A percentile compares a stretch with the other conserved stretches of the same genome.
phyloP scores from a whole-genome alignment of 495 filamentous ascomycete genomes.

The Delitschia confertaspora region DNA sequence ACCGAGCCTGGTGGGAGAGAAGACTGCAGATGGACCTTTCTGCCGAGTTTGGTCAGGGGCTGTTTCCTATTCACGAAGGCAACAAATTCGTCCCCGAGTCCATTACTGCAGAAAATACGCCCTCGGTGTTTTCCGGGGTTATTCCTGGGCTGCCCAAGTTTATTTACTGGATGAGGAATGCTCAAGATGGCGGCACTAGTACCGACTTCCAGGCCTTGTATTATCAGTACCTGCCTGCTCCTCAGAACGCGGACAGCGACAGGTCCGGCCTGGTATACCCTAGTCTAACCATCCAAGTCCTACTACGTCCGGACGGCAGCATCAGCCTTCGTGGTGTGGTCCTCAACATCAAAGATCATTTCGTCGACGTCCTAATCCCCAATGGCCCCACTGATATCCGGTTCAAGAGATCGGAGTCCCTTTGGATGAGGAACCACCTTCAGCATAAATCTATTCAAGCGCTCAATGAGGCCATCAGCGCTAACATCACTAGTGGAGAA shows the following conservation, averaged over 20 bases:
- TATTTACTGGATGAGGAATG: not conserved
- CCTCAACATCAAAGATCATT: constrained; percentile 1
- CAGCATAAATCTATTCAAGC: not conserved
- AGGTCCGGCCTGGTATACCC: constrained; percentile 1
- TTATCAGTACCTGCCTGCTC: constrained; percentile 8
- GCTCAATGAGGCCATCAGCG: constrained; percentile 1
- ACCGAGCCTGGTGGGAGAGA: not conserved
- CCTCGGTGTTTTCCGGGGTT: not conserved
- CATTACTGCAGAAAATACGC: not conserved
- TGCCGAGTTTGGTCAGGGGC: constrained; percentile 1
- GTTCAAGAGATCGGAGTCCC: not conserved
- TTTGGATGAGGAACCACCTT: not conserved
- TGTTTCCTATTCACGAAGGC: not conserved
- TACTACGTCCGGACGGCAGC: not conserved
- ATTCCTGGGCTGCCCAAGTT: not conserved
- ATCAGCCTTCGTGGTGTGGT: not conserved
- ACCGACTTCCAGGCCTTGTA: not conserved
- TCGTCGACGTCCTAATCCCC: constrained; percentile 10
- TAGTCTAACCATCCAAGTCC: not conserved
- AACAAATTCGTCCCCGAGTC: not conserved
- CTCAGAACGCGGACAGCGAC: too few species aligned
- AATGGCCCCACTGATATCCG: constrained; percentile 11
- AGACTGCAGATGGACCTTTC: not conserved
- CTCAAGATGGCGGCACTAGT: not conserved
- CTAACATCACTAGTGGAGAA: constrained; percentile 9